Percentiles rank a stretch among this genome's conserved stretches.
These are phyloP conservation scores for Cladosporium sp. DNA, from an alignment of 2,329 filamentous ascomycete genomes.

Conservation along the genomic window DNA sequence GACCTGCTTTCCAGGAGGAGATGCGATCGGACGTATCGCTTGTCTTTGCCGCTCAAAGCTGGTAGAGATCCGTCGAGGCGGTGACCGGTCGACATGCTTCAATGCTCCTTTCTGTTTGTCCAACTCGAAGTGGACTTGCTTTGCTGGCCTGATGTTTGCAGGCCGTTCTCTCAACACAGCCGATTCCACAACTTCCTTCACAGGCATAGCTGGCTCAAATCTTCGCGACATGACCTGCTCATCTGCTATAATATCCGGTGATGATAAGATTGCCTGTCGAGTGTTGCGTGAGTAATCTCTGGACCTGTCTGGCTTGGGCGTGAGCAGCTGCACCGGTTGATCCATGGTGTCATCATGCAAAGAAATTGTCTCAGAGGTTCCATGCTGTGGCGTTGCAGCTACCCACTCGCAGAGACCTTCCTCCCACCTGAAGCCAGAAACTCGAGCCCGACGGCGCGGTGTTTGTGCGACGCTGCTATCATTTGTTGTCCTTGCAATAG, in stretches of 20 bases:
- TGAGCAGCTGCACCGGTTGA: neutral
- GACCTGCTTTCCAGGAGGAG: neutral
- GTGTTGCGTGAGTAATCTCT: neutral
- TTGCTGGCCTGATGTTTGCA: neutral
- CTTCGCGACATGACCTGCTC: neutral
- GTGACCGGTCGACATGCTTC: neutral
- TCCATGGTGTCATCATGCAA: neutral
- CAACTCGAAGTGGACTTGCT: too few relatives aligned
- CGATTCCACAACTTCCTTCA: too few relatives aligned
- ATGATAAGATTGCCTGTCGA: neutral
- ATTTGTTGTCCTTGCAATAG: neutral
- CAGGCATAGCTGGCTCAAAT: too few relatives aligned
- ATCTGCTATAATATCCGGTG: constrained; percentile 1
- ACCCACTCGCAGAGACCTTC: constrained; percentile 43
- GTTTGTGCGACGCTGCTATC: neutral
- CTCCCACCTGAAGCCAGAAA: constrained; percentile 36
- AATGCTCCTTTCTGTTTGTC: neutral
- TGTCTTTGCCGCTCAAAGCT: neutral
- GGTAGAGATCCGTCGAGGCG: too few relatives aligned
- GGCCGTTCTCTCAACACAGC: neutral
- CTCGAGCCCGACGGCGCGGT: constrained; percentile 10
- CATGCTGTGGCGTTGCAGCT: constrained; percentile 32
- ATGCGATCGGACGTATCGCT: neutral
- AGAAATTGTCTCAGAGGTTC: constrained; percentile 13
- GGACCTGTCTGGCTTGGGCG: neutral